Percentiles rank a stretch among this genome's conserved stretches.
Conservation (phyloP, 2,329 filamentous ascomycete genomes). For the Thelonectria blattea region DNA sequence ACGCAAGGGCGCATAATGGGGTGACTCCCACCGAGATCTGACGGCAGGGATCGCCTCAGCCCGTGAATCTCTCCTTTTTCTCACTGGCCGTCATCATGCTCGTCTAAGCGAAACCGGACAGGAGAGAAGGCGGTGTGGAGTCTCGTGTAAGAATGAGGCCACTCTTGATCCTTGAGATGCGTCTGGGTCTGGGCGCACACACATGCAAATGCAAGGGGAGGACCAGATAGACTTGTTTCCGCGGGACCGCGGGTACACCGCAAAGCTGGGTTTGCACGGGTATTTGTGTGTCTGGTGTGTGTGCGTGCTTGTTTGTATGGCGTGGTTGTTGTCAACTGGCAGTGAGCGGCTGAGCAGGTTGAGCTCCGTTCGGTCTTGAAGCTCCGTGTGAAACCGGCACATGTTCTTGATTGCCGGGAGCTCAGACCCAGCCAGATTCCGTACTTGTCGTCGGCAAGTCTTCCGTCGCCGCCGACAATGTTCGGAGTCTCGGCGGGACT, state of each 20-base stretch:
- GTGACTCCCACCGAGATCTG: slow-evolving; percentile 2
- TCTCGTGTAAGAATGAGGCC: slow-evolving; percentile 9
- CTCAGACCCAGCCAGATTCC: not conserved
- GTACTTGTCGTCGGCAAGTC: not conserved
- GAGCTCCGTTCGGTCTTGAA: not conserved
- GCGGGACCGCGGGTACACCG: not conserved
- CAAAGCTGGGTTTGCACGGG: not conserved
- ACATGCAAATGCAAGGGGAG: not conserved
- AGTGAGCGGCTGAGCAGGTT: not conserved
- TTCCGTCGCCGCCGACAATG: not conserved
- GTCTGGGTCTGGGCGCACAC: not conserved
- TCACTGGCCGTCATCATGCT: no score
- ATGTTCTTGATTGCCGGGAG: not conserved
- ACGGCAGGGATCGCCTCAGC: not conserved
- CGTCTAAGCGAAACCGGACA: slow-evolving; percentile 4
- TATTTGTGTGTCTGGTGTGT: not conserved
- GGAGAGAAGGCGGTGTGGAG: not conserved
- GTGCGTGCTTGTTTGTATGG: not conserved
- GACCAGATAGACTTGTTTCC: not conserved
- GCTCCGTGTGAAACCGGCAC: not conserved
- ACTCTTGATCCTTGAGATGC: not conserved
- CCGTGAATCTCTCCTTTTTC: no score
- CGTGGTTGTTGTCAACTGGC: not conserved
- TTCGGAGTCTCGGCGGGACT: not conserved
- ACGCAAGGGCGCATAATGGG: slow-evolving; percentile 1